A percentile compares a stretch with the other conserved stretches of the same genome.
Evolutionary conservation across 2,329 filamentous ascomycete species (phyloP).

Genomic region (Xylariaceae sp.): DNA sequence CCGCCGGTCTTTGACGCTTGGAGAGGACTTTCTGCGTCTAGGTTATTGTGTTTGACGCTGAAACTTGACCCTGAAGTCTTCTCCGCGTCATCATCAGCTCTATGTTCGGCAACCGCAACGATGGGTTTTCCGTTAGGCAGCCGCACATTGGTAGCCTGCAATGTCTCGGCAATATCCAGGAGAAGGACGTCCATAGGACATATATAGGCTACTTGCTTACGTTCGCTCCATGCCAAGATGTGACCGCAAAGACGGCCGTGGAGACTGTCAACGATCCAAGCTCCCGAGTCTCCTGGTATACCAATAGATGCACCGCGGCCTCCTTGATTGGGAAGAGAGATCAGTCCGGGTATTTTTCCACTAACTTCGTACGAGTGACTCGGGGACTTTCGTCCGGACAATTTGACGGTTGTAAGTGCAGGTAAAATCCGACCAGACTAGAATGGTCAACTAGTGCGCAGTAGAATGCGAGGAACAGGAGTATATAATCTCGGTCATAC

Average conservation of each 20-base stretch:
- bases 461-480: background rate
- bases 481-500: conserved; percentile 16
- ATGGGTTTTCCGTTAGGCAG: conserved; percentile 59
- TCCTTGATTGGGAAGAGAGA: conserved; percentile 14
- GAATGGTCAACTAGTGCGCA: background rate
- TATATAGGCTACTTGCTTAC: conserved; percentile 81
- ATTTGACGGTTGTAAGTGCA: conserved; percentile 77
- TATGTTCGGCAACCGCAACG: conserved; percentile 29
- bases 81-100: conserved; percentile 31
- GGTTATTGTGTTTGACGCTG: conserved; percentile 28
- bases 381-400: conserved; percentile 77
- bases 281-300: conserved; percentile 85
- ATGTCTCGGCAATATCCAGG: conserved; percentile 74
- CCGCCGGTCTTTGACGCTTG: background rate
- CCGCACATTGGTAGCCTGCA: conserved; percentile 65
- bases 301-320: conserved; percentile 44
- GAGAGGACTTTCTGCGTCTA: background rate
- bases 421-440: conserved; percentile 71
- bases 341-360: conserved; percentile 32
- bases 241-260: conserved; percentile 83
- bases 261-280: conserved; percentile 81
- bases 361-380: conserved; percentile 65
- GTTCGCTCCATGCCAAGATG: conserved; percentile 80
- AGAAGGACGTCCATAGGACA: conserved; percentile 91
- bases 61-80: conserved; percentile 26